Percentiles rank a stretch among this genome's conserved stretches.
phyloP scores from a whole-genome alignment of 192 early-diverging fungal species.

The Backusella liffmaniae region DNA sequence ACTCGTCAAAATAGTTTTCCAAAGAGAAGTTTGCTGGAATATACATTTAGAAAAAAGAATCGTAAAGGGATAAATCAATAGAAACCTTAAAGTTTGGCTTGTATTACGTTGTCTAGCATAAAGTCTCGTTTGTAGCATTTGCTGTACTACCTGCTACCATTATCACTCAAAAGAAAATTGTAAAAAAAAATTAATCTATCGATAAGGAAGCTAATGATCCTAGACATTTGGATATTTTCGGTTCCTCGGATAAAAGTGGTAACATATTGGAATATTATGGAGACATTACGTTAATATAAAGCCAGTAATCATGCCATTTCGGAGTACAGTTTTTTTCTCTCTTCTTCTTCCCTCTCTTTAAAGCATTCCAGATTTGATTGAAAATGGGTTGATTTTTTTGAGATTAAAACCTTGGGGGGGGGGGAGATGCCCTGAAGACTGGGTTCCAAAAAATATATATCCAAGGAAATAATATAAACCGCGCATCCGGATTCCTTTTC shows the following conservation, averaged over 20 bases:
- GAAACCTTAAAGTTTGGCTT: not conserved
- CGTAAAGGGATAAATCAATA: not conserved
- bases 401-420: not conserved
- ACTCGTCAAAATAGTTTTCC: not conserved
- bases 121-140: not conserved
- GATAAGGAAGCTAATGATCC: not conserved
- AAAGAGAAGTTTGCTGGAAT: not conserved
- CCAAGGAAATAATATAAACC: not conserved
- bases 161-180: not conserved
- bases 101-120: not conserved
- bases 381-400: not conserved
- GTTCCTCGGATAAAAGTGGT: not conserved
- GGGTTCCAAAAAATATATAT: not conserved
- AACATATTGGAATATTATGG: not conserved
- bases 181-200: not conserved
- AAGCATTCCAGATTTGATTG: not conserved
- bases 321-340: not conserved
- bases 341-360: not conserved
- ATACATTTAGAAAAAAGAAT: not conserved
- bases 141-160: slow-evolving; percentile 1
- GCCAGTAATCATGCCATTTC: not conserved
- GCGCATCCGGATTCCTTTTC: not conserved
- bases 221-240: not conserved
- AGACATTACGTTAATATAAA: not conserved
- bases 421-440: not conserved